Evolutionary conservation across 2,329 filamentous ascomycete genomes (phyloP).

Genomic region (Trichoderma sp.): DNA sequence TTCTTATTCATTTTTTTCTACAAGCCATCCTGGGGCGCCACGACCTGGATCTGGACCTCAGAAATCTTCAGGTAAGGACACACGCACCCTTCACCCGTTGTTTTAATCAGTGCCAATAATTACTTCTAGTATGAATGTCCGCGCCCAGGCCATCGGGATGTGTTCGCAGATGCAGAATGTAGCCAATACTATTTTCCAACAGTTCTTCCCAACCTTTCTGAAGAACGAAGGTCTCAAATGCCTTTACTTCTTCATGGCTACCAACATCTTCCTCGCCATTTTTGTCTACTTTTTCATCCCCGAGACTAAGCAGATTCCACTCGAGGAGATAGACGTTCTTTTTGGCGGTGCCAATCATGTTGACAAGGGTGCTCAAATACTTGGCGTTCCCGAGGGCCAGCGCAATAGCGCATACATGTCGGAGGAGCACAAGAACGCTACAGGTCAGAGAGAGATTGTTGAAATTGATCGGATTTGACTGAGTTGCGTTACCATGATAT

Average conservation of each 20-base stretch:
- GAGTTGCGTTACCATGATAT: no score
- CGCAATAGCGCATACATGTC: not conserved
- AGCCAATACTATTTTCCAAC: not conserved
- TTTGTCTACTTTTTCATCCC: slow-evolving; percentile 11
- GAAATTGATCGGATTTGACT: not conserved
- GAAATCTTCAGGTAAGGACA: not conserved
- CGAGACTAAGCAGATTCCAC: slow-evolving; percentile 10
- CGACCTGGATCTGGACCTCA: slow-evolving; percentile 8
- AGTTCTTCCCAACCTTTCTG: not conserved
- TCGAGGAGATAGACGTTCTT: slow-evolving; percentile 7
- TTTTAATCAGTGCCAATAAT: not conserved
- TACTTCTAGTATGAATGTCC: not conserved
- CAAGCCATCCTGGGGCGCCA: slow-evolving; percentile 4
- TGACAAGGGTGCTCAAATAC: not conserved
- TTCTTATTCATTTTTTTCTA: slow-evolving; percentile 3
- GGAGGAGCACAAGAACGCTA: not conserved
- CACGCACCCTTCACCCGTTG: no score
- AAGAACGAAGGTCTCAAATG: not conserved
- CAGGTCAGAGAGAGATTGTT: not conserved
- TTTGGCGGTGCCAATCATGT: not conserved
- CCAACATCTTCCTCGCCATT: not conserved
- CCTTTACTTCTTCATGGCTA: slow-evolving; percentile 10
- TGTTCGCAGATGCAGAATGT: slow-evolving; percentile 7
- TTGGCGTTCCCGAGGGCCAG: not conserved
- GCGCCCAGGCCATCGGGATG: slow-evolving; percentile 1